Conservation (phyloP, 495 filamentous ascomycete genomes). For the Recurvomyces mirabilis region DNA sequence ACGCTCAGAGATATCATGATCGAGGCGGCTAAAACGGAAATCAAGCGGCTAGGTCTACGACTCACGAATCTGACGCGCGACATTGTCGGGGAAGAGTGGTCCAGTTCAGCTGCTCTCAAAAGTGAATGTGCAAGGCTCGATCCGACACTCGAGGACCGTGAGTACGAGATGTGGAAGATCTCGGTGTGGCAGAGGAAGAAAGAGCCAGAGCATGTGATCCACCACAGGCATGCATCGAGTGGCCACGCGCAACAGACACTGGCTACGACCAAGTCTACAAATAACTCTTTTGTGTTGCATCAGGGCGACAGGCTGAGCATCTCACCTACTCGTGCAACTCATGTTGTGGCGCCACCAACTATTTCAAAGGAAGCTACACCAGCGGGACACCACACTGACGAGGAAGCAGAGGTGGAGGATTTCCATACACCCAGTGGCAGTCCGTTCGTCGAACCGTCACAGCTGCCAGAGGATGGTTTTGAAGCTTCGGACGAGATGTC, state of each 20-base stretch:
- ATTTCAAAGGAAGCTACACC: not conserved
- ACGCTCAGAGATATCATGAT: conserved; percentile 10
- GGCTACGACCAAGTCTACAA: too few relatives aligned
- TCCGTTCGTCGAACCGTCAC: too few relatives aligned
- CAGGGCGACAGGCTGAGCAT: conserved; percentile 11
- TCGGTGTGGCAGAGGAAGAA: conserved; percentile 37
- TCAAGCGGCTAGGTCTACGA: conserved; percentile 36
- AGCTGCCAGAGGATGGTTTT: too few relatives aligned
- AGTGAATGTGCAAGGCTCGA: conserved; percentile 49
- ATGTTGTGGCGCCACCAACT: not conserved
- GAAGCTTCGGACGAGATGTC: conserved; percentile 12
- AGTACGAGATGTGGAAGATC: conserved; percentile 44
- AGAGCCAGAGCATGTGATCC: conserved; percentile 8
- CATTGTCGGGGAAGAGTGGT: conserved; percentile 42
- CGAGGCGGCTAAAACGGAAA: conserved; percentile 25
- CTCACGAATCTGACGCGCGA: conserved; percentile 40
- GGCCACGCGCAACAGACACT: too few relatives aligned
- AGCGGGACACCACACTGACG: too few relatives aligned
- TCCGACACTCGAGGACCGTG: conserved; percentile 46
- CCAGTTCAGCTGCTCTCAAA: conserved; percentile 34
- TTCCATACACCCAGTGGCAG: conserved; percentile 6
- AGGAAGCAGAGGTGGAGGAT: conserved; percentile 3
- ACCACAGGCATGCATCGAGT: too few relatives aligned
- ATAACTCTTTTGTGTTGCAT: conserved; percentile 5
- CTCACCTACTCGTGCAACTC: conserved; percentile 6